Percentiles rank a stretch among this genome's conserved stretches.
phyloP scores from a whole-genome alignment of 257 asterid species.

The Nicotiana obtusifolia region DNA sequence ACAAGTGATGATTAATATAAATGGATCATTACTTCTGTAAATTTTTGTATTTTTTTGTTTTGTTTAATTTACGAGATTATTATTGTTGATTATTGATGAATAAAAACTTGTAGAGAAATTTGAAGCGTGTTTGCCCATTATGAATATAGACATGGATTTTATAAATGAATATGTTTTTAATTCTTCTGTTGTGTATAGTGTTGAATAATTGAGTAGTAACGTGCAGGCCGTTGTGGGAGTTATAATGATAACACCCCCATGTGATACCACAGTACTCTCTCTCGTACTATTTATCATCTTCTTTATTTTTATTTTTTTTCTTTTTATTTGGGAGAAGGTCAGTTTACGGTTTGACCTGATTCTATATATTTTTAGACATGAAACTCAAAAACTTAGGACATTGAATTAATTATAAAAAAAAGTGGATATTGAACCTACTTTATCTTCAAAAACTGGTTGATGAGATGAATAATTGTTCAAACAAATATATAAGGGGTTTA shows the following conservation, averaged over 20 bases:
- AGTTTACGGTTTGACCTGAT: background rate
- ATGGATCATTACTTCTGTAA: background rate
- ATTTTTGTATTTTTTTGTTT: background rate
- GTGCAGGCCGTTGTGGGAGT: slow-evolving; percentile 33
- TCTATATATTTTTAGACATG: background rate
- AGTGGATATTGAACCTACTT: too few relatives aligned
- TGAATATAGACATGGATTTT: background rate
- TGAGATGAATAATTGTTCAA: too few relatives aligned
- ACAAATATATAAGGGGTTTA: too few relatives aligned
- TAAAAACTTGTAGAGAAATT: slow-evolving; percentile 25
- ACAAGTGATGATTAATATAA: too few relatives aligned
- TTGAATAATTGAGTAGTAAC: slow-evolving; percentile 28
- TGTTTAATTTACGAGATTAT: background rate
- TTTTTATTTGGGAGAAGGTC: too few relatives aligned
- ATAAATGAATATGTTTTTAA: background rate
- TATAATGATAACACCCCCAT: slow-evolving; percentile 24
- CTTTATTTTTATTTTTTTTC: too few relatives aligned
- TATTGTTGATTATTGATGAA: slow-evolving; percentile 7
- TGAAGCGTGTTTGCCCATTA: slow-evolving; percentile 6
- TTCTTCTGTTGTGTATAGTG: background rate
- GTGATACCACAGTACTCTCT: slow-evolving; percentile 17
- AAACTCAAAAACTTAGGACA: background rate
- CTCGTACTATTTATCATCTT: background rate
- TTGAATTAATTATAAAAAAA: background rate
- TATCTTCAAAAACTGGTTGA: too few relatives aligned